phyloP scores from a whole-genome alignment of 2,329 filamentous ascomycete genomes.

The Bipolaris bicolor region DNA sequence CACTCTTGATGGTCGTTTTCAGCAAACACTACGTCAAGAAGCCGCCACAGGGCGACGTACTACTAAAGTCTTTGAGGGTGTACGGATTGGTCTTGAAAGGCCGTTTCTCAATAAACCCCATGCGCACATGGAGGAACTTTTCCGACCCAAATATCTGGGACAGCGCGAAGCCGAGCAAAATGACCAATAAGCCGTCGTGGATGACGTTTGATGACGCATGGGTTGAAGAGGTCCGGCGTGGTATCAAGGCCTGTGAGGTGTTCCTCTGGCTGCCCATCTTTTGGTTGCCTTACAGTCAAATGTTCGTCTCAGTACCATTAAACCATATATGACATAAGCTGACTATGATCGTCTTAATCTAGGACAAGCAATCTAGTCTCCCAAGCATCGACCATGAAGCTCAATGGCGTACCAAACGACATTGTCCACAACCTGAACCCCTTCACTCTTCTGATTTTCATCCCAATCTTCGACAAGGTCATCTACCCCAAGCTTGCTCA shows the following conservation, averaged over 20 bases:
- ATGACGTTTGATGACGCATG: conserved; percentile 83
- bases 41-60: conserved; percentile 72
- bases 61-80: conserved; percentile 69
- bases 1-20: conserved; percentile 58
- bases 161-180: conserved; percentile 68
- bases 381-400: conserved; percentile 59
- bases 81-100: conserved; percentile 66
- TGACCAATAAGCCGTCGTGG: conserved; percentile 65
- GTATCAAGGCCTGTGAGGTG: conserved; percentile 32
- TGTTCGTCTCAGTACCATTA: too few relatives aligned
- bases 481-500: conserved; percentile 72
- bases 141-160: conserved; percentile 49
- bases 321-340: too few relatives aligned
- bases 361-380: conserved; percentile 65
- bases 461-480: conserved; percentile 66
- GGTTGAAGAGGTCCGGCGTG: conserved; percentile 62
- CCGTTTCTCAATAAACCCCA: conserved; percentile 64
- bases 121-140: conserved; percentile 56
- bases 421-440: conserved; percentile 77
- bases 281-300: conserved; percentile 67
- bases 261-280: conserved; percentile 58
- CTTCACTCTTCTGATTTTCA: conserved; percentile 75
- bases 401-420: conserved; percentile 74
- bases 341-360: background rate
- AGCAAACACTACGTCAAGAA: conserved; percentile 46